A percentile compares a stretch with the other conserved stretches of the same genome.
phyloP scores from a whole-genome alignment of 2,329 filamentous ascomycete species.

The Fusarium tupiense region DNA sequence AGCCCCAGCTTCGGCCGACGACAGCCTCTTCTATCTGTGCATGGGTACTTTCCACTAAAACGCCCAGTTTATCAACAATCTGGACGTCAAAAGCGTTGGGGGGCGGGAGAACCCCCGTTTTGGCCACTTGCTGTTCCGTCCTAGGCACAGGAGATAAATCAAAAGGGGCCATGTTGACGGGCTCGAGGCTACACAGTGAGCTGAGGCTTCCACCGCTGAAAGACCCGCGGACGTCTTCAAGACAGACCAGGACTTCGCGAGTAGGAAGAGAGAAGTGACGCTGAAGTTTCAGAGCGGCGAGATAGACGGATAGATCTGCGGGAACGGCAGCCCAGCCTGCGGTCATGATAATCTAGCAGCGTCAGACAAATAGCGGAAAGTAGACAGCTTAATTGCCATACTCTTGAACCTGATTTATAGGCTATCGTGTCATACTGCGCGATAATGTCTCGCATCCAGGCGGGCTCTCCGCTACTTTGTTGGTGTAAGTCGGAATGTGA shows the following conservation, averaged over 20 bases:
- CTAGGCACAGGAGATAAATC: background rate
- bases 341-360: slow-evolving; percentile 28
- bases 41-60: slow-evolving; percentile 16
- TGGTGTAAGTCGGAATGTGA: background rate
- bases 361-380: background rate
- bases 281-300: slow-evolving; percentile 19
- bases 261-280: slow-evolving; percentile 7
- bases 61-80: background rate
- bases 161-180: background rate
- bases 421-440: slow-evolving; percentile 17
- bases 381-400: background rate
- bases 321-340: slow-evolving; percentile 33
- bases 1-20: slow-evolving; percentile 31
- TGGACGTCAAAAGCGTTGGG: background rate
- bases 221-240: slow-evolving; percentile 14
- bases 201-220: slow-evolving; percentile 35
- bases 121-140: background rate
- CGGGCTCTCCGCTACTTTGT: slow-evolving; percentile 31
- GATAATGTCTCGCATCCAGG: slow-evolving; percentile 29
- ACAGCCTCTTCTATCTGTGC: slow-evolving; percentile 24
- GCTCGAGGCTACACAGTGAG: slow-evolving; percentile 23
- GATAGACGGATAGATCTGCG: slow-evolving; percentile 29
- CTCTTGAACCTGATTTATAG: slow-evolving; percentile 18
- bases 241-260: slow-evolving; percentile 22
- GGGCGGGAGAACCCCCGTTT: background rate